These are phyloP conservation scores for Saprolegnia diclina DNA, from an alignment of 352 stramenopile genomes.

Conservation along the genomic window DNA sequence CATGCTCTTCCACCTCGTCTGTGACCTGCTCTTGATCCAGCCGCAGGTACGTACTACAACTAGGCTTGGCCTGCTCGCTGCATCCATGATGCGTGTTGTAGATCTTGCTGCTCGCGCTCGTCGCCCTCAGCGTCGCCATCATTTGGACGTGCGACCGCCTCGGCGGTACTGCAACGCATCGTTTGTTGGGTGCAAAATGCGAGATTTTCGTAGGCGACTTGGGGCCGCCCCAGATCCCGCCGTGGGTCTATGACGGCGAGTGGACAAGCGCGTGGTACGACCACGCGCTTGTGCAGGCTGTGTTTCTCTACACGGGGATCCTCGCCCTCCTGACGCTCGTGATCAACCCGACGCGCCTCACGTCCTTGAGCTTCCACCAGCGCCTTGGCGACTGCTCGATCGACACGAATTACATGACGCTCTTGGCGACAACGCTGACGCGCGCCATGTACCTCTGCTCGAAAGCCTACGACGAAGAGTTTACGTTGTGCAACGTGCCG, in stretches of 20 bases:
- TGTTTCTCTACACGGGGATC: slow-evolving; percentile 64
- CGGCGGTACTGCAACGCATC: slow-evolving; percentile 1
- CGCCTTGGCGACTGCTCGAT: slow-evolving; percentile 60
- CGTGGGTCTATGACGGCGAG: slow-evolving; percentile 69
- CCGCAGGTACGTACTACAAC: background rate
- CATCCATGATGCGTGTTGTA: background rate
- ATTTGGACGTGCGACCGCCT: slow-evolving; percentile 17
- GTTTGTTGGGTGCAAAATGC: background rate
- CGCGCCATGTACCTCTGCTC: slow-evolving; percentile 68
- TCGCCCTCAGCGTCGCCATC: background rate
- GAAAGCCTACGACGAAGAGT: slow-evolving; percentile 78
- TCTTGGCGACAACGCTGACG: slow-evolving; percentile 49
- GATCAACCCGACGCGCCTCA: slow-evolving; percentile 61
- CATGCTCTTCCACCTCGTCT: slow-evolving; percentile 4
- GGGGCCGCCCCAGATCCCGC: slow-evolving; percentile 6
- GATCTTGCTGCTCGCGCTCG: slow-evolving; percentile 3
- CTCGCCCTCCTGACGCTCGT: slow-evolving; percentile 50
- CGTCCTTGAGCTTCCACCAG: slow-evolving; percentile 72
- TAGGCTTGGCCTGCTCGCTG: too few species aligned
- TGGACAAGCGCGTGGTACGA: slow-evolving; percentile 70
- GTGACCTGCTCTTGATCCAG: background rate
- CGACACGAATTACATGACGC: slow-evolving; percentile 50
- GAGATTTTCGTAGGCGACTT: slow-evolving; percentile 2
- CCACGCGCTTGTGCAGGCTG: slow-evolving; percentile 76
- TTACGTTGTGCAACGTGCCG: slow-evolving; percentile 76